phyloP scores from a whole-genome alignment of 2,329 filamentous ascomycete genomes.

The Aspergillus puulaauensis region DNA sequence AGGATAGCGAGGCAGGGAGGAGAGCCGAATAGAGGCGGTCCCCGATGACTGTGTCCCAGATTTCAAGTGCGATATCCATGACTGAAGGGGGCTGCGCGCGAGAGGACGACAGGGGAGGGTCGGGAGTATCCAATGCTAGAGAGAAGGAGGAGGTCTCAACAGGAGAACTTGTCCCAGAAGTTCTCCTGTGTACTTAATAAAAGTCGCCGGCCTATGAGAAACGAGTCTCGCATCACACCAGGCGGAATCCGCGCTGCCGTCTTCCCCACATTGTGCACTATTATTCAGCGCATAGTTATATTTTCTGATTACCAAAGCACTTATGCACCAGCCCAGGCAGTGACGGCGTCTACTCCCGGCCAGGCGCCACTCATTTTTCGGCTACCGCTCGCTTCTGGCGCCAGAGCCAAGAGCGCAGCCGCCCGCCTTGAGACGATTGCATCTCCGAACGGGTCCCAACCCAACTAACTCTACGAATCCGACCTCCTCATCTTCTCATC shows the following conservation, averaged over 20 bases:
- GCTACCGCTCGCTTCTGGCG: slow-evolving; percentile 36
- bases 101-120: slow-evolving; percentile 3
- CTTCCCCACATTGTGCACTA: not conserved
- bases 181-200: not conserved
- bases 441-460: slow-evolving; percentile 9
- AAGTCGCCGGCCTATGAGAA: slow-evolving; percentile 13
- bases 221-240: slow-evolving; percentile 29
- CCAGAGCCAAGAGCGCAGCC: slow-evolving; percentile 32
- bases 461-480: slow-evolving; percentile 13
- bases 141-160: not conserved
- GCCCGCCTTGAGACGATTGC: slow-evolving; percentile 16
- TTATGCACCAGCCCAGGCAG: not conserved
- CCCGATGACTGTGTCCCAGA: slow-evolving; percentile 76
- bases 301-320: not conserved
- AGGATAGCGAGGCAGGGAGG: slow-evolving; percentile 60
- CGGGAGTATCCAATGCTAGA: not conserved
- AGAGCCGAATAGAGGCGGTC: slow-evolving; percentile 75
- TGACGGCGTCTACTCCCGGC: not conserved
- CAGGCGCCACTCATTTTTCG: slow-evolving; percentile 21
- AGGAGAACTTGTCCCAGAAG: not conserved
- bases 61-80: slow-evolving; percentile 92
- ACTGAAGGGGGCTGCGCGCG: slow-evolving; percentile 7
- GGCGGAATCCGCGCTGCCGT: slow-evolving; percentile 32
- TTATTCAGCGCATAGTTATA: not conserved
- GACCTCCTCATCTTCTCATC: slow-evolving; percentile 8